Evolutionary conservation across 257 asterid species (phyloP).

Genomic region (Ballota nigra): DNA sequence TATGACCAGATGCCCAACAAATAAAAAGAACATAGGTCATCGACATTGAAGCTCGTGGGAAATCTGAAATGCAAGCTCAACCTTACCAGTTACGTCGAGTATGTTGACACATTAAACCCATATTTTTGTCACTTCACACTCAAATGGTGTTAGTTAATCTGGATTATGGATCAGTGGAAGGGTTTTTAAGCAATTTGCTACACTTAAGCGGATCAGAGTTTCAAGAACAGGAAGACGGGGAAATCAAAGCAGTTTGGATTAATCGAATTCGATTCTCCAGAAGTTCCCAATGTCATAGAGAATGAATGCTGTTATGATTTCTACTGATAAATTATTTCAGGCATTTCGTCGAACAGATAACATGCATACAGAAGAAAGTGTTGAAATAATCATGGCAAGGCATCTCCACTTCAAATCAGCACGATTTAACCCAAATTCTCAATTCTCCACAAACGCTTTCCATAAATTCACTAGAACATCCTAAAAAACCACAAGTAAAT

Average conservation of each 20-base stretch:
- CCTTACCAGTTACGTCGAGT: background rate
- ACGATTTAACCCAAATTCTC: background rate
- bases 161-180: background rate
- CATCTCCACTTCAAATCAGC: background rate
- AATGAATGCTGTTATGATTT: background rate
- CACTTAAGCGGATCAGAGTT: background rate
- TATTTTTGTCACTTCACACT: background rate
- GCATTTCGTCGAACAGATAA: constrained; percentile 26
- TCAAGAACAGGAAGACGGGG: background rate
- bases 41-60: background rate
- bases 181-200: no score
- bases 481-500: background rate
- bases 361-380: background rate
- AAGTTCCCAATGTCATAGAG: background rate
- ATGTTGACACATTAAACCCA: background rate
- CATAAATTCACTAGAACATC: background rate
- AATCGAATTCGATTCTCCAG: background rate
- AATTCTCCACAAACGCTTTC: background rate
- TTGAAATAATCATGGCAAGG: background rate
- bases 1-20: background rate
- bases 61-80: constrained; percentile 4
- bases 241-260: background rate
- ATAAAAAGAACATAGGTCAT: background rate
- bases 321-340: background rate
- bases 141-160: background rate